These are phyloP conservation scores for Eucalyptus brandiana DNA, from an alignment of 345 rosid species.

Conservation along the genomic window DNA sequence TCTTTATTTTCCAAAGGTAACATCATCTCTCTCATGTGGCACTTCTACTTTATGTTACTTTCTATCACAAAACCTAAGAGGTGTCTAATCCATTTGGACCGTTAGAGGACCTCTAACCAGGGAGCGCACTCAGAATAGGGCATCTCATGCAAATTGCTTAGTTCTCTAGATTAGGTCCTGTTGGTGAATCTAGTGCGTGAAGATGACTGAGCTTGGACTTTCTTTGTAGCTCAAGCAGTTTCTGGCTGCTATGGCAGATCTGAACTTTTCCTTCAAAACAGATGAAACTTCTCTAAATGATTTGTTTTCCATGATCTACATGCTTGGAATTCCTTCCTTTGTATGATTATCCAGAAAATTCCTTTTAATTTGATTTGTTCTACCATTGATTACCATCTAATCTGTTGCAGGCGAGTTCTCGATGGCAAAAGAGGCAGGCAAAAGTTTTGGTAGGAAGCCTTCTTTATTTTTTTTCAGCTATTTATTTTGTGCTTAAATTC, in stretches of 20 bases:
- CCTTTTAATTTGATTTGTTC: neutral
- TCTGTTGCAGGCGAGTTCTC: slow-evolving; percentile 59
- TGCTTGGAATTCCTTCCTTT: neutral
- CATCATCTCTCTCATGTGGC: neutral
- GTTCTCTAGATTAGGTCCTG: neutral
- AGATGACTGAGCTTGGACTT: neutral
- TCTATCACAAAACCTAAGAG: neutral
- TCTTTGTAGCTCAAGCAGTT: neutral
- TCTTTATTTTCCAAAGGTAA: neutral
- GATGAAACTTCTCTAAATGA: neutral
- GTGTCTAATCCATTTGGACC: neutral
- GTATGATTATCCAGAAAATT: neutral
- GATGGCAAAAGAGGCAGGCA: slow-evolving; percentile 94
- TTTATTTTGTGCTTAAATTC: neutral
- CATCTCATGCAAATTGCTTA: neutral
- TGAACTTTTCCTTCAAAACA: neutral
- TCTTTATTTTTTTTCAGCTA: neutral
- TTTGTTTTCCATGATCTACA: neutral
- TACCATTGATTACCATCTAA: neutral
- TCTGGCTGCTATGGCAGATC: neutral
- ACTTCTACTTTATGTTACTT: neutral
- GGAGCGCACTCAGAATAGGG: neutral
- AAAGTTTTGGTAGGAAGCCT: slow-evolving; percentile 67
- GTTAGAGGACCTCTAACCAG: neutral
- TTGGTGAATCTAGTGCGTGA: neutral